Evolutionary conservation across 331 rosid genomes (phyloP).

Genomic region (Phaseolus coccineus): DNA sequence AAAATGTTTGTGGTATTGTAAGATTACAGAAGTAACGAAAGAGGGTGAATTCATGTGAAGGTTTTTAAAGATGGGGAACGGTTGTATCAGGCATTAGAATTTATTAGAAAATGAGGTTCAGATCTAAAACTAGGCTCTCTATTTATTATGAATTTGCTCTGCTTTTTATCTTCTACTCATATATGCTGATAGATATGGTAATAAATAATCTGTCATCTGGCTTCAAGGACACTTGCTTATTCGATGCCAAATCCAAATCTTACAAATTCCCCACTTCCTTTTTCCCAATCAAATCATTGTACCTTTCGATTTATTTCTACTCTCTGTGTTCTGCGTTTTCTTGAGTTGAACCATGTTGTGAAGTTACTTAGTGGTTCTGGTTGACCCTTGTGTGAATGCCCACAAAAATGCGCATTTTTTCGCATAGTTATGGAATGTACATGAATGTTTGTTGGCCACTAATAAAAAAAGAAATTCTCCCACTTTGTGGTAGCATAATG

Average conservation of each 20-base stretch:
- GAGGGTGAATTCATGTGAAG: slow-evolving; percentile 63
- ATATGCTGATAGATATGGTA: background rate
- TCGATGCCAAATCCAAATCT: background rate
- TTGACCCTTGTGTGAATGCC: slow-evolving; percentile 36
- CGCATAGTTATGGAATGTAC: slow-evolving; percentile 24
- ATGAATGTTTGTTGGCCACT: slow-evolving; percentile 46
- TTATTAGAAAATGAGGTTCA: slow-evolving; percentile 45
- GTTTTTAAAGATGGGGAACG: slow-evolving; percentile 51
- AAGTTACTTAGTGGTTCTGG: slow-evolving; percentile 21
- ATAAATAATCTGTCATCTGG: slow-evolving; percentile 40
- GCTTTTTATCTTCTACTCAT: background rate
- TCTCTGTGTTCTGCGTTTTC: background rate
- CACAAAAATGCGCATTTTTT: slow-evolving; percentile 19
- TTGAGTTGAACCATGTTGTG: slow-evolving; percentile 13
- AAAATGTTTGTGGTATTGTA: slow-evolving; percentile 12
- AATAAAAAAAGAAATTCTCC: slow-evolving; percentile 23
- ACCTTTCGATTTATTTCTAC: background rate
- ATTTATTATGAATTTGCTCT: slow-evolving; percentile 43
- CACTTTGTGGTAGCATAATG: slow-evolving; percentile 41
- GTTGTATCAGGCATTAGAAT: slow-evolving; percentile 59
- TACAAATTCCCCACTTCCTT: background rate
- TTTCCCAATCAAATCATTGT: background rate
- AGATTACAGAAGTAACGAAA: background rate
- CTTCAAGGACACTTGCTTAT: slow-evolving; percentile 1
- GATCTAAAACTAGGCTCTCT: slow-evolving; percentile 38